Evolutionary conservation across 768 basidiomycete genomes (phyloP).

Genomic region (Tricholoma bakamatsutake): DNA sequence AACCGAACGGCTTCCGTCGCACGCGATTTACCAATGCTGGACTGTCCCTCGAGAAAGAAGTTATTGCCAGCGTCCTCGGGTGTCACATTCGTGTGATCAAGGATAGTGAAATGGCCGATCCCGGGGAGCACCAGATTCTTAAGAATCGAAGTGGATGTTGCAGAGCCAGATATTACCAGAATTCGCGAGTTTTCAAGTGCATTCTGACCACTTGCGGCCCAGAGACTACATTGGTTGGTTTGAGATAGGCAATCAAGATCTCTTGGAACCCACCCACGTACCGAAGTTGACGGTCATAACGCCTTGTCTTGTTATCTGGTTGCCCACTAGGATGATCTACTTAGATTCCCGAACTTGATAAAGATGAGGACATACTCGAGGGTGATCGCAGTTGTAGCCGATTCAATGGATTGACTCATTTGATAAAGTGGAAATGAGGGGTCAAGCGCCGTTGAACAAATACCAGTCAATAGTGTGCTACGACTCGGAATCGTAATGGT

Average conservation of each 20-base stretch:
- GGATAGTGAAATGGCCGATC: conserved; percentile 91
- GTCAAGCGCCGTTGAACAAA: no score
- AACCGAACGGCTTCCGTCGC: conserved; percentile 75
- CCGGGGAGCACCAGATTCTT: conserved; percentile 98
- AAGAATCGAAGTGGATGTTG: conserved; percentile 82
- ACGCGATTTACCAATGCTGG: conserved; percentile 75
- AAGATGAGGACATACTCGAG: neutral
- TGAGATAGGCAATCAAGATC: neutral
- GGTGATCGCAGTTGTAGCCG: conserved; percentile 20
- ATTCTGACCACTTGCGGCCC: conserved; percentile 88
- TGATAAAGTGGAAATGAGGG: neutral
- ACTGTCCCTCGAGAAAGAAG: conserved; percentile 80
- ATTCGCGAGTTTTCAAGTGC: conserved; percentile 83
- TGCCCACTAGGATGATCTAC: conserved; percentile 35
- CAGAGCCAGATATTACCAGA: conserved; percentile 74
- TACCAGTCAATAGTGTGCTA: no score
- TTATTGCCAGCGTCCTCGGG: conserved; percentile 89
- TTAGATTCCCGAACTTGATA: neutral
- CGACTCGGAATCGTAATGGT: no score
- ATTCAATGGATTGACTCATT: conserved; percentile 19
- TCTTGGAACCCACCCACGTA: conserved; percentile 26
- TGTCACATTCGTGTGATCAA: conserved; percentile 58
- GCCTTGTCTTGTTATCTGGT: conserved; percentile 82
- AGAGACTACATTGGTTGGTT: conserved; percentile 47
- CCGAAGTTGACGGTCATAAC: conserved; percentile 96